Evolutionary conservation across 176 grass and related monocot genomes (phyloP).

Genomic region (Zoysia pacifica): DNA sequence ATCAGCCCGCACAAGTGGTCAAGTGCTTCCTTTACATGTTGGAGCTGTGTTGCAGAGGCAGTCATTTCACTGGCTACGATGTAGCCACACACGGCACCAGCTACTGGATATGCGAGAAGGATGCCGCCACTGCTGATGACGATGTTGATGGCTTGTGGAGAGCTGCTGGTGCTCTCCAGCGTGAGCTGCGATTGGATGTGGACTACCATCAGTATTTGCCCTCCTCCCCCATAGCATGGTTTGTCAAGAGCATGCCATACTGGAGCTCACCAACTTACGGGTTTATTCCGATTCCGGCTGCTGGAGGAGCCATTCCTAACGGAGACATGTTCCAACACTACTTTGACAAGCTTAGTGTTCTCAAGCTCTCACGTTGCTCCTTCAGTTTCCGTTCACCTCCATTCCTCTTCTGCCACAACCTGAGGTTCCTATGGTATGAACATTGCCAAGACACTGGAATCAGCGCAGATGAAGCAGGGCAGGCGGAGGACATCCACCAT

Average conservation of each 20-base stretch:
- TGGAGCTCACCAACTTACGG: not conserved
- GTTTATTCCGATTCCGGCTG: no score
- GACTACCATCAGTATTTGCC: not conserved
- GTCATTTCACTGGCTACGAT: not conserved
- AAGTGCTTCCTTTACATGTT: not conserved
- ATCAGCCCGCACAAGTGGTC: no score
- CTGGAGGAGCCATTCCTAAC: no score
- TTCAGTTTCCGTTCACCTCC: no score
- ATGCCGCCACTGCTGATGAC: no score
- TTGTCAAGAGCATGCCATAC: not conserved
- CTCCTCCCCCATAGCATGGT: not conserved
- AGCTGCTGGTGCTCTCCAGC: not conserved
- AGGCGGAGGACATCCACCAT: no score
- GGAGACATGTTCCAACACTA: not conserved
- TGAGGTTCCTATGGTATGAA: no score
- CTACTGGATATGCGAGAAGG: not conserved
- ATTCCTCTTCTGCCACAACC: no score
- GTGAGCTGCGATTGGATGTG: not conserved
- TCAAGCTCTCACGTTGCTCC: no score
- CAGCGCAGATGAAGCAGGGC: no score
- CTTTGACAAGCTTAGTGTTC: not conserved
- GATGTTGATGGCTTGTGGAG: not conserved
- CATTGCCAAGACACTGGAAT: no score
- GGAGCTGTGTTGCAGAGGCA: not conserved
- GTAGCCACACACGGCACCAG: not conserved